Evolutionary conservation across 192 early-diverging fungal genomes (phyloP).

Genomic region (Tieghemiomyces parasiticus): DNA sequence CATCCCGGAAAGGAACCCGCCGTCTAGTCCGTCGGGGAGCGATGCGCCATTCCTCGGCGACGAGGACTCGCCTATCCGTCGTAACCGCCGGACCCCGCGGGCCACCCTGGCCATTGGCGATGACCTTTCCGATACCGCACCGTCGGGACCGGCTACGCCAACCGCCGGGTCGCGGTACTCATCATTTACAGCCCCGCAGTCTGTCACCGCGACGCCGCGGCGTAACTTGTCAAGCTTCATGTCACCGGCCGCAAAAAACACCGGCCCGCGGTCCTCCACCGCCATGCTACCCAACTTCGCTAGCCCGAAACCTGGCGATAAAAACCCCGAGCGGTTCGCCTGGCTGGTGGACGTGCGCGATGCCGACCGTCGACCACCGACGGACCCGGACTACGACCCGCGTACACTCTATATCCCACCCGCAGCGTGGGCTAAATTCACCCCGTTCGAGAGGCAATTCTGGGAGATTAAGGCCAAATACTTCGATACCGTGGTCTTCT

Average conservation of each 20-base stretch:
- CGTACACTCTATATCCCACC: conserved; percentile 75
- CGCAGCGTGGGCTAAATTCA: conserved; percentile 69
- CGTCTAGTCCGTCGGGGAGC: not conserved
- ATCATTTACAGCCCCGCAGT: not conserved
- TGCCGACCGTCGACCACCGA: conserved; percentile 43
- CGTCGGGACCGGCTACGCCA: not conserved
- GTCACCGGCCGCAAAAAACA: not conserved
- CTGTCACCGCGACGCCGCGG: not conserved
- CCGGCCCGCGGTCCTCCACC: not conserved
- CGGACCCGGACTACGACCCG: conserved; percentile 77
- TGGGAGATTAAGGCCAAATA: conserved; percentile 95
- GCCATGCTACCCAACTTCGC: not conserved
- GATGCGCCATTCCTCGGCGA: not conserved
- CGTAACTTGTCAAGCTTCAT: not conserved
- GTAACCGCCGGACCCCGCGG: not conserved
- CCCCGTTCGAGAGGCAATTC: conserved; percentile 94
- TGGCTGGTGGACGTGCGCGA: conserved; percentile 82
- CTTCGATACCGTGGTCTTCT: conserved; percentile 95
- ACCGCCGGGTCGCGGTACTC: not conserved
- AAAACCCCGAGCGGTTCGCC: conserved; percentile 35
- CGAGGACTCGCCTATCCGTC: too few species aligned
- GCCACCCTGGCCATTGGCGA: not conserved
- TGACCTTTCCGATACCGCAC: too few species aligned
- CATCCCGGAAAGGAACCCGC: too few species aligned
- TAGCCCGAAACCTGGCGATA: not conserved